These are phyloP conservation scores for Catharanthus roseus DNA, from an alignment of 257 asterid species.

Conservation along the genomic window DNA sequence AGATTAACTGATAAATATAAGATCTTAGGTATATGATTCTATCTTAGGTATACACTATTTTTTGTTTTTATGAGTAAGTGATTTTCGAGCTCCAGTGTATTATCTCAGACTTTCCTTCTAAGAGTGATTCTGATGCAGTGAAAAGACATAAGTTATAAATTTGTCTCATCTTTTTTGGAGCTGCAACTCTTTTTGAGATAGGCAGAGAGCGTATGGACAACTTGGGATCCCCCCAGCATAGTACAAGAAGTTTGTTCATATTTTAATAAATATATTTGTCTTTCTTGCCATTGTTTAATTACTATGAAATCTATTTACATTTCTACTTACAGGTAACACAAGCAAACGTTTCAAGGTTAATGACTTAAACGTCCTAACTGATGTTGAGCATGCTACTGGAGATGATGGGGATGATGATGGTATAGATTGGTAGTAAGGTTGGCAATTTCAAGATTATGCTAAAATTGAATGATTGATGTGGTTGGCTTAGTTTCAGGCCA, in stretches of 20 bases:
- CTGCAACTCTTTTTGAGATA: background rate
- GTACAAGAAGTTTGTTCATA: background rate
- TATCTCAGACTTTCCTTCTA: background rate
- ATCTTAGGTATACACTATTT: background rate
- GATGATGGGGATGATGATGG: slow-evolving; percentile 48
- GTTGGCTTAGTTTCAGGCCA: no score
- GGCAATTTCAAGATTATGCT: background rate
- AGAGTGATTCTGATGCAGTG: background rate
- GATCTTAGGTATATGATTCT: background rate
- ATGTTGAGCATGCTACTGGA: slow-evolving; percentile 42
- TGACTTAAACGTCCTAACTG: slow-evolving; percentile 74
- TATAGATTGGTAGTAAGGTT: slow-evolving; percentile 83
- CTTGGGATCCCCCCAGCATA: no score
- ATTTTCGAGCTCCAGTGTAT: background rate
- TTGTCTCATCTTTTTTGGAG: background rate
- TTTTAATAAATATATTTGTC: background rate
- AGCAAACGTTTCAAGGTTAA: slow-evolving; percentile 43
- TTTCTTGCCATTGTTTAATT: background rate
- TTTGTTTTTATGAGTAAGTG: background rate
- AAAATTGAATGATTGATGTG: background rate
- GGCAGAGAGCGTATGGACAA: background rate
- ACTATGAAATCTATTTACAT: background rate
- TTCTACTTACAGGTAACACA: slow-evolving; percentile 31
- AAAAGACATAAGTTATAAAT: background rate
- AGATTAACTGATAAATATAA: background rate